phyloP scores from a whole-genome alignment of 768 basidiomycete genomes.

The Nidularia pulvinata region DNA sequence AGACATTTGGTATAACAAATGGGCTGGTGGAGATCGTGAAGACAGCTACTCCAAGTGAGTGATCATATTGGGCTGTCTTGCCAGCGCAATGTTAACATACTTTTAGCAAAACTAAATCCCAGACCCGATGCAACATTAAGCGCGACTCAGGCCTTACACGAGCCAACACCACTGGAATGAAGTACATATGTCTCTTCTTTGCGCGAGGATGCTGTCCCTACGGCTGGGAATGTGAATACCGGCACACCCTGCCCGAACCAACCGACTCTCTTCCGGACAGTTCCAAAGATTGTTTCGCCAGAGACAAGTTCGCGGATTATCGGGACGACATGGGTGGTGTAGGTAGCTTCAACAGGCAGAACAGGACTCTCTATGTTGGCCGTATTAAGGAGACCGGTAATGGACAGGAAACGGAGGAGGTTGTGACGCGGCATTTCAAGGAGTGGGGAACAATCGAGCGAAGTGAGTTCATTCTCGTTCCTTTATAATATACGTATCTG shows the following conservation, averaged over 20 bases:
- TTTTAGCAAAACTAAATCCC: conserved; percentile 87
- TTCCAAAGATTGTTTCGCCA: conserved; percentile 95
- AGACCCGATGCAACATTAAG: conserved; percentile 89
- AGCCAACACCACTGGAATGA: conserved; percentile 91
- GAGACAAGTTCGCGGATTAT: conserved; percentile 97
- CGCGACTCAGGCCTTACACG: conserved; percentile 92
- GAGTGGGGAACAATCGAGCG: conserved; percentile 96
- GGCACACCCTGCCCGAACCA: conserved; percentile 84
- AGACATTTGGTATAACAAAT: conserved; percentile 99
- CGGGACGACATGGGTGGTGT: conserved; percentile 99
- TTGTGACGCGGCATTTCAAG: conserved; percentile 88
- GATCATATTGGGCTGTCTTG: not conserved
- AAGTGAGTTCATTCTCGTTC: conserved; percentile 50
- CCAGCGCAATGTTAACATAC: conserved; percentile 3
- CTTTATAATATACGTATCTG: not conserved
- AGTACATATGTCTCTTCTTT: conserved; percentile 95
- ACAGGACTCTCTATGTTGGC: conserved; percentile 93
- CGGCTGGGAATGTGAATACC: conserved; percentile 97
- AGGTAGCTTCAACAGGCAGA: conserved; percentile 93
- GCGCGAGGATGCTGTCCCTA: conserved; percentile 97
- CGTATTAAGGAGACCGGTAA: conserved; percentile 90
- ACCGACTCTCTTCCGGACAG: conserved; percentile 76
- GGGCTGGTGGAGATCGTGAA: conserved; percentile 99
- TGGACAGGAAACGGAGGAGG: conserved; percentile 90
- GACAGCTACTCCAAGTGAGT: conserved; percentile 94